Evolutionary conservation across 306 rosid species (phyloP).

Genomic region (Vigna nakashimae): DNA sequence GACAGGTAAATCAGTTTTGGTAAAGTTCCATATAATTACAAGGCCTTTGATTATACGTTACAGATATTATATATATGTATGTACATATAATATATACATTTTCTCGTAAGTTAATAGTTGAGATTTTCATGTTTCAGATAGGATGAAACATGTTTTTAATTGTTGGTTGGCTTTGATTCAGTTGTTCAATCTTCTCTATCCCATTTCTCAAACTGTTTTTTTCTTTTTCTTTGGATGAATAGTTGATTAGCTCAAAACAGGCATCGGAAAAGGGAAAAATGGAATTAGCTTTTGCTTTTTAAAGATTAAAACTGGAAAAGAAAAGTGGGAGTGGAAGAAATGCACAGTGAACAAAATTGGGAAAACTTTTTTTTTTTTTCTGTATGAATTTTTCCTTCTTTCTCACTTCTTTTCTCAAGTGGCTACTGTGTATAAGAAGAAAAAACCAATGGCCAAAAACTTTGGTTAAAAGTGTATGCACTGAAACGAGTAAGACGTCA

Average conservation of each 20-base stretch:
- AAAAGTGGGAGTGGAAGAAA: slow-evolving; percentile 11
- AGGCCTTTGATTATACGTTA: neutral
- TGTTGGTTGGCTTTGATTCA: slow-evolving; percentile 36
- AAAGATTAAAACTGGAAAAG: slow-evolving; percentile 26
- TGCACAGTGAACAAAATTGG: slow-evolving; percentile 36
- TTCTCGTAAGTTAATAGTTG: neutral
- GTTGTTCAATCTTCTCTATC: slow-evolving; percentile 24
- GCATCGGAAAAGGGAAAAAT: slow-evolving; percentile 25
- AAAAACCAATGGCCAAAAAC: slow-evolving; percentile 23
- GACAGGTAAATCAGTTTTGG: slow-evolving; percentile 67
- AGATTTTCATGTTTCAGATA: neutral
- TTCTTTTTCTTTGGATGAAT: slow-evolving; percentile 21
- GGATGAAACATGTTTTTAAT: neutral
- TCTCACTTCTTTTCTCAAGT: slow-evolving; percentile 31
- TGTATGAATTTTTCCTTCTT: neutral
- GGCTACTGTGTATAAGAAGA: neutral
- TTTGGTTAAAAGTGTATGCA: slow-evolving; percentile 44
- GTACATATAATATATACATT: too few species aligned
- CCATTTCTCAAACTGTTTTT: slow-evolving; percentile 36
- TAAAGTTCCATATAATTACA: slow-evolving; percentile 46
- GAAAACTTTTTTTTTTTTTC: slow-evolving; percentile 5
- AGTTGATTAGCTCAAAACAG: slow-evolving; percentile 15
- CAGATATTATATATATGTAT: too few species aligned
- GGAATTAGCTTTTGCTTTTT: slow-evolving; percentile 40
- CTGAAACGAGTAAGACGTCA: slow-evolving; percentile 42